Evolutionary conservation across 2,329 filamentous ascomycete genomes (phyloP).

Genomic region (Colletotrichum eremochloae): DNA sequence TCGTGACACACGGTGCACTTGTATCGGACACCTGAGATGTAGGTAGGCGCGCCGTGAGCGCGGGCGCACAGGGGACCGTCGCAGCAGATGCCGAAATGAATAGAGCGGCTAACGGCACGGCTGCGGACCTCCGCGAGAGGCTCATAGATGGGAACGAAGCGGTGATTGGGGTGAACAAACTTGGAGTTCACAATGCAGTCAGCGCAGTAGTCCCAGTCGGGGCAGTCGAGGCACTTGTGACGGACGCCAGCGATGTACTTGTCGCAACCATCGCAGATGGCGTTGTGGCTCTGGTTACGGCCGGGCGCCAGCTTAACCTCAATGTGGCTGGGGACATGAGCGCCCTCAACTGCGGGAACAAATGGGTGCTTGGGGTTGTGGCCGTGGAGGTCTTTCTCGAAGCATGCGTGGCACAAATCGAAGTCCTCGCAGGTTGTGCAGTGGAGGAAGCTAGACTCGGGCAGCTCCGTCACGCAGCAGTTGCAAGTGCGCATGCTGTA

Average conservation of each 20-base stretch:
- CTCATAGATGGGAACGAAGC: slow-evolving; percentile 90
- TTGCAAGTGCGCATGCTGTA: slow-evolving; percentile 76
- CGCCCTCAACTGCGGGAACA: slow-evolving; percentile 73
- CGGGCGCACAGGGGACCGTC: slow-evolving; percentile 89
- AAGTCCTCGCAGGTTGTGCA: slow-evolving; percentile 90
- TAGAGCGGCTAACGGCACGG: slow-evolving; percentile 57
- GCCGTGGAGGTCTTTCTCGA: slow-evolving; percentile 81
- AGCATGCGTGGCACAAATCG: slow-evolving; percentile 90
- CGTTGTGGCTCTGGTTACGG: slow-evolving; percentile 84
- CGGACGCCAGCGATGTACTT: slow-evolving; percentile 88
- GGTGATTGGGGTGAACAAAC: slow-evolving; percentile 83
- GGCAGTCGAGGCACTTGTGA: slow-evolving; percentile 96
- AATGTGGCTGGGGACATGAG: slow-evolving; percentile 71
- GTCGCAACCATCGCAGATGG: slow-evolving; percentile 95
- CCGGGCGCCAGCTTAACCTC: slow-evolving; percentile 80
- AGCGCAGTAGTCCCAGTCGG: slow-evolving; percentile 96
- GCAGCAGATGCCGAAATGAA: slow-evolving; percentile 91
- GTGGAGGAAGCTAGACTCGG: slow-evolving; percentile 85
- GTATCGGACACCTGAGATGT: slow-evolving; percentile 90
- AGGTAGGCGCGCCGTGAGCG: slow-evolving; percentile 64
- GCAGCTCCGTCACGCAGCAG: slow-evolving; percentile 74
- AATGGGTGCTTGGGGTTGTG: slow-evolving; percentile 93
- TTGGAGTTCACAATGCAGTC: slow-evolving; percentile 77
- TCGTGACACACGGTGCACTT: slow-evolving; percentile 98
- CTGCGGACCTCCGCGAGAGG: slow-evolving; percentile 64